Conservation (phyloP, 2,329 filamentous ascomycete species). For the Fusarium tjaetaba region DNA sequence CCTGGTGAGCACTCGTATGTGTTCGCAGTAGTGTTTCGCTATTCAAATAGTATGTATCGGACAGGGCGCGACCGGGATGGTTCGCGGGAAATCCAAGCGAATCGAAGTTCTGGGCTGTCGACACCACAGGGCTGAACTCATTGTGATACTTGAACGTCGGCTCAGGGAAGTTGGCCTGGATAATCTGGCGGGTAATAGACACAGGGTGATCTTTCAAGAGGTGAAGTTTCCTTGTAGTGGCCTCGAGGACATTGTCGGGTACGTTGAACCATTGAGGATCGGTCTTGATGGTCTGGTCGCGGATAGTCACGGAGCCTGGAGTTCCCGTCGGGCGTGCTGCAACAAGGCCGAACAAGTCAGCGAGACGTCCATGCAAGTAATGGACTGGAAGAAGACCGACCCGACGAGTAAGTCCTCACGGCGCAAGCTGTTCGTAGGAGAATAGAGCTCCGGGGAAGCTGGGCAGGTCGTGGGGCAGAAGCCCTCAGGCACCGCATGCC, state of each 20-base stretch:
- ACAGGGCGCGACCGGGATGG: conserved; percentile 86
- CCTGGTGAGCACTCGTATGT: conserved; percentile 94
- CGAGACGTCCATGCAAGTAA: conserved; percentile 17
- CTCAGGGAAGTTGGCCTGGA: conserved; percentile 85
- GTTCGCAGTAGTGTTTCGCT: conserved; percentile 84
- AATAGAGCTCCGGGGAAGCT: conserved; percentile 38
- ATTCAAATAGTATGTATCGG: conserved; percentile 97
- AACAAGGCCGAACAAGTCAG: conserved; percentile 34
- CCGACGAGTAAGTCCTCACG: conserved; percentile 40
- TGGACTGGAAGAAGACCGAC: conserved; percentile 33
- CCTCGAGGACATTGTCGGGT: conserved; percentile 76
- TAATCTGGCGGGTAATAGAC: conserved; percentile 88
- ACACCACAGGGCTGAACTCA: conserved; percentile 83
- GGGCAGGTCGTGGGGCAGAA: conserved; percentile 38
- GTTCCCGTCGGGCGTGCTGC: conserved; percentile 40
- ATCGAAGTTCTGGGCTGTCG: conserved; percentile 91
- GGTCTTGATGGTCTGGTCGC: conserved; percentile 63
- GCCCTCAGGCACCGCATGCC: conserved; percentile 44
- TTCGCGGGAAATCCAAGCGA: conserved; percentile 90
- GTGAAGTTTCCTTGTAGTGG: conserved; percentile 83
- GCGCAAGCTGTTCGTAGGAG: conserved; percentile 37
- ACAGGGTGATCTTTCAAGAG: conserved; percentile 91
- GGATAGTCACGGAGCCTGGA: conserved; percentile 61
- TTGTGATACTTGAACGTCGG: conserved; percentile 82
- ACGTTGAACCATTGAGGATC: conserved; percentile 88